Percentiles rank a stretch among this genome's conserved stretches.
phyloP scores from a whole-genome alignment of 257 asterid species.

The Solanum bulbocastanum region DNA sequence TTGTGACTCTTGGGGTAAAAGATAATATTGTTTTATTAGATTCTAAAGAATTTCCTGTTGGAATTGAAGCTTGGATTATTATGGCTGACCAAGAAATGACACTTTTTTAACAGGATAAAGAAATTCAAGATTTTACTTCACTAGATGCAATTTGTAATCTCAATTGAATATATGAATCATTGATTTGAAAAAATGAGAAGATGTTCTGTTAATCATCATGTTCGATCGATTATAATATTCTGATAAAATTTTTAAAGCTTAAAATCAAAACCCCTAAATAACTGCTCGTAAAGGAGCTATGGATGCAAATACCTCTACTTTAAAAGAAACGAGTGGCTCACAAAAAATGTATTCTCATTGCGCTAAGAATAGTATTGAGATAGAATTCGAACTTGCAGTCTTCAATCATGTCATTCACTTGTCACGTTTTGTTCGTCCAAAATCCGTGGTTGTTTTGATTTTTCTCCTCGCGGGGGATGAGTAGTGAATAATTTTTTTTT shows the following conservation, averaged over 20 bases:
- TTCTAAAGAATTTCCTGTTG: slow-evolving; percentile 7
- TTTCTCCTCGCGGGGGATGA: not conserved
- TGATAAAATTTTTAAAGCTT: not conserved
- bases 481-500: not conserved
- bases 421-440: not conserved
- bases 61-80: slow-evolving; percentile 21
- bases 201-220: not conserved
- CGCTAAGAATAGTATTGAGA: not conserved
- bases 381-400: not conserved
- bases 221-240: not conserved
- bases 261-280: not conserved
- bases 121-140: not conserved
- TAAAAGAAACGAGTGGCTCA: not conserved
- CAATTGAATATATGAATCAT: not conserved
- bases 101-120: slow-evolving; percentile 6
- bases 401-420: not conserved
- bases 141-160: not conserved
- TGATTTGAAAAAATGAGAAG: not conserved
- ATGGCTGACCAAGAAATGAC: slow-evolving; percentile 13
- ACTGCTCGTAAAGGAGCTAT: not conserved
- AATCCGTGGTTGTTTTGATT: not conserved
- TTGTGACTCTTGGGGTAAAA: slow-evolving; percentile 8
- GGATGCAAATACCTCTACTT: not conserved
- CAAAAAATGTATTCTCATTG: not conserved
- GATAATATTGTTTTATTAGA: slow-evolving; percentile 8